Base-by-base conservation (phyloP, 1,284 basidiomycete genomes). In the Papiliotrema laurentii region DNA sequence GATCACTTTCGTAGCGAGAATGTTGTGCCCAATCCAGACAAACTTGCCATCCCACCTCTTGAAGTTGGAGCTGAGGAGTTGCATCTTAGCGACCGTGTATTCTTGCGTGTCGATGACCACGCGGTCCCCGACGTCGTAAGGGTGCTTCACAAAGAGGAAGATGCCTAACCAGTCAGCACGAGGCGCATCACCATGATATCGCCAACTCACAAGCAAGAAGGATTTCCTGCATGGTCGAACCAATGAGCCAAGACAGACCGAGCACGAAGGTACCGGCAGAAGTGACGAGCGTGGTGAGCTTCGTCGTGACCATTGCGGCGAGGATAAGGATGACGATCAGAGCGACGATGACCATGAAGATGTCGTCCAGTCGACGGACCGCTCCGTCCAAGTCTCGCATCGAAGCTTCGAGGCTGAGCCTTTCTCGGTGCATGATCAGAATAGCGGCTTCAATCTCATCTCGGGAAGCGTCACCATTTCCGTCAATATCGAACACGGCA, bases 351-450 rank as follows among this genome's bases (percentile, higher is more conserved):
- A 70, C 69, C 67, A 76, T 71, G 60, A 77, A 76, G 54, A 77
- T 76, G 45, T 73, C 69, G 56, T 72, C 68, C 27, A 72, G 59
- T 30, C 62, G 79, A 22, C 86, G 83, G 26, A 92, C 88, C 5
- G 89, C 91, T 51, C 87, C 89, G 71, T 96, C 91, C 46, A 94
- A 77, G 69, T 94, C 90, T 34, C 84, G 81, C 89, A 97, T 90
- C 11, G 86, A 89, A 61, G 86, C 84, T 56, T 89, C 85, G 47
- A 96, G 81, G 5, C 86, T 84, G 34, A 91, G 73, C 54, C 91
- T 83, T 63, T 94, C 91, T 27, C 87, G 81, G 68, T 93, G 89
- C 50, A 89, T 80, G 46, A 89, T 84, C 78, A 89, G 75, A 71
- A 87, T 84, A 14, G 87, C 81, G 74, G 85, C 79, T 67, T 88